Base-by-base conservation (phyloP, 2,329 filamentous ascomycete genomes). In the Alternaria longipes region DNA sequence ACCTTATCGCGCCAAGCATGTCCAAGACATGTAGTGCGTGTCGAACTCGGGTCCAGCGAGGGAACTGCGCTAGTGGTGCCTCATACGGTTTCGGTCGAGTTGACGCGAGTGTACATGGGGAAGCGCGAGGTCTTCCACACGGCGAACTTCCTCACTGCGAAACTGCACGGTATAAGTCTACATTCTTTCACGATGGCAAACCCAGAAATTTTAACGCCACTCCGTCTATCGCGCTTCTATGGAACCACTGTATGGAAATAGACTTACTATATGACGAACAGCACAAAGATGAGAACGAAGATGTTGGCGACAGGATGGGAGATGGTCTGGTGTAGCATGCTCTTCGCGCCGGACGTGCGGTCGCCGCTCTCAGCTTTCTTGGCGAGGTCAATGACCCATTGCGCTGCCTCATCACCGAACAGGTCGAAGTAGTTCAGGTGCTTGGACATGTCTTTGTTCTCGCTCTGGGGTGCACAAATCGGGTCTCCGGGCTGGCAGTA, bases 401-500 rank as follows among this genome's bases (percentile, higher is more conserved):
- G 56, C 3, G 71, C 68, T 9, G 65, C 71, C 54, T 73, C 67
- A 36, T 67, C 64, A 18, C 64, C 62, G 52, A 62, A 73, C 38
- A 63, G 65, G 44, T 71, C 67, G 51, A 84, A 87, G 63, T 90
- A 90, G 50, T 85, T 82, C 66, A 88, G 83, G 70, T 89, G 88
- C 9, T 84, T 83, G 60, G 83, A 82, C 47, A 83, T 81, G 62
- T 88, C 80, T 64, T 81, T 87, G 52, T 71, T 55, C 8, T 65
- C 44, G 12, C 65, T 66, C 7, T 85, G 86, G 0, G 70, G 69
- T 70, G 86, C 89, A 80, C 88, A 90, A 74, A 87, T 89, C 0
- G 87, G 87, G 62, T 90, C 87, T 3, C 83, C 70, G 4, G 83
- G 79, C 66, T 90, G 87, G 72, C 88, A 90, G 81, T 89, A 90